These are phyloP conservation scores for Boletus edulis DNA, from an alignment of 768 basidiomycete species.

Conservation along the genomic window DNA sequence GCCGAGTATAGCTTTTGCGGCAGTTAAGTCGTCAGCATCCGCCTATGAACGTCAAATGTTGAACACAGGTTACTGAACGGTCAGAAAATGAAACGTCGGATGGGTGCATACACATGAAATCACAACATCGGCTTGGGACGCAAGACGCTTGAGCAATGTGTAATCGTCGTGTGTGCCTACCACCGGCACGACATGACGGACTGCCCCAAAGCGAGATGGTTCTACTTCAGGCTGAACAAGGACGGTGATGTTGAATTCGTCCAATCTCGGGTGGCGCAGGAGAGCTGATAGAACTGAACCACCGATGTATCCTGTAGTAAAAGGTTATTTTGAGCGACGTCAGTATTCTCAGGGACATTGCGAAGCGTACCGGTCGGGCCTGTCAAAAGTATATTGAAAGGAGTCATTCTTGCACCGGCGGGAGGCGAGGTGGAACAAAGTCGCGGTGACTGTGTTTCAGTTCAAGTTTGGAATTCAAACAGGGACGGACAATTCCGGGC, in stretches of 20 bases:
- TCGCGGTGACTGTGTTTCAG: not conserved
- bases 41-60: conserved; percentile 24
- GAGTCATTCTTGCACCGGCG: conserved; percentile 4
- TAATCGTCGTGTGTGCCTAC: conserved; percentile 44
- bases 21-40: conserved; percentile 43
- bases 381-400: conserved; percentile 15
- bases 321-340: not conserved
- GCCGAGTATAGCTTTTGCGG: conserved; percentile 42
- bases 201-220: conserved; percentile 15
- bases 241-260: conserved; percentile 42
- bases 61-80: not conserved
- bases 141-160: conserved; percentile 33
- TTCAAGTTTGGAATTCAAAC: not conserved
- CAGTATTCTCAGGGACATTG: too few relatives aligned
- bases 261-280: conserved; percentile 40
- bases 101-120: conserved; percentile 33
- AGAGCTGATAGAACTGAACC: conserved; percentile 50
- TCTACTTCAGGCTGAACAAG: conserved; percentile 46
- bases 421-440: not conserved
- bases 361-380: conserved; percentile 19
- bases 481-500: conserved; percentile 1
- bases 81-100: not conserved
- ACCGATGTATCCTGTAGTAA: conserved; percentile 49
- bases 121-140: conserved; percentile 43
- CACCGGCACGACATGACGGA: conserved; percentile 17